These are phyloP conservation scores for Marasmius fiardii DNA, from an alignment of 1,284 basidiomycete species.

Conservation along the genomic window DNA sequence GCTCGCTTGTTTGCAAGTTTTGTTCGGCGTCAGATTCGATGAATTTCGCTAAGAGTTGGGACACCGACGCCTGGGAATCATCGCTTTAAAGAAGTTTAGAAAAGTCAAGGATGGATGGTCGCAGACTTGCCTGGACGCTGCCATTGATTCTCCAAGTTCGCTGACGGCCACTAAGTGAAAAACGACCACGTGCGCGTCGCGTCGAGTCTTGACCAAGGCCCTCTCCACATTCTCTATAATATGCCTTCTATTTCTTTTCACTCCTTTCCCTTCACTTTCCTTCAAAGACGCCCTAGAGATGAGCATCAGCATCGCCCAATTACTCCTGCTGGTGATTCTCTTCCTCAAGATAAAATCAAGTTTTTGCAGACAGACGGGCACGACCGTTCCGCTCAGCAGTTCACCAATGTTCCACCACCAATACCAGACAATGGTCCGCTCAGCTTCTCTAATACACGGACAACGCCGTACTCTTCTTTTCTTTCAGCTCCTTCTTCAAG, in stretches of 20 bases:
- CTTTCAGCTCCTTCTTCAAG: conserved; percentile 16
- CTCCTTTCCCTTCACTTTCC: not conserved
- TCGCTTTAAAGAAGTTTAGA: conserved; percentile 10
- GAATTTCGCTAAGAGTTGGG: conserved; percentile 33
- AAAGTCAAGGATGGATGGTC: not conserved
- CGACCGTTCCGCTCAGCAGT: not conserved
- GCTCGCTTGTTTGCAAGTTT: not conserved
- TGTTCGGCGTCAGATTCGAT: not conserved
- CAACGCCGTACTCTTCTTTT: conserved; percentile 10
- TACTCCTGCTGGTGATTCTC: not conserved
- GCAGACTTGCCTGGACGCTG: not conserved
- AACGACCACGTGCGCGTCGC: not conserved
- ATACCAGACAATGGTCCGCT: conserved; percentile 15
- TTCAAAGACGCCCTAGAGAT: not conserved
- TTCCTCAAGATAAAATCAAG: not conserved
- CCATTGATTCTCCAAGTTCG: not conserved
- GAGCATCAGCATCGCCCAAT: not conserved
- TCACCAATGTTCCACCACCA: conserved; percentile 11
- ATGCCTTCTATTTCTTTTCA: not conserved
- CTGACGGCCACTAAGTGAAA: not conserved
- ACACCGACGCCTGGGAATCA: conserved; percentile 42
- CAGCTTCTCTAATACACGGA: conserved; percentile 2
- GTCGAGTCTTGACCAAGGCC: not conserved
- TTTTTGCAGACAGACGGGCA: not conserved
- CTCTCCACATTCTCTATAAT: not conserved